Conservation (phyloP, 1,139 yeast species). For the Lodderomyces theae region DNA sequence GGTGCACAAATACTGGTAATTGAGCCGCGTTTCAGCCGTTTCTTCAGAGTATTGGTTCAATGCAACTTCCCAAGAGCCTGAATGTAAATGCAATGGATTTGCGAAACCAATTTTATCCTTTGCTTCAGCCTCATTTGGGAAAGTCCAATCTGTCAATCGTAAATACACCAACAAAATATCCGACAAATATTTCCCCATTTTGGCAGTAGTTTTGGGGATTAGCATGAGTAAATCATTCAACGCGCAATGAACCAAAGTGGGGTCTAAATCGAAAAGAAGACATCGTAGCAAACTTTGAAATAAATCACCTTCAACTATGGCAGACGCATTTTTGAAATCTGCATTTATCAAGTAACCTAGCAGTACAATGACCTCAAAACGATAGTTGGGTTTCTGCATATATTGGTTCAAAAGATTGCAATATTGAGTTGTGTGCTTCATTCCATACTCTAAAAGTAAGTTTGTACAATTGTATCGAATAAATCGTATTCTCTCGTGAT, state of each 20-base stretch:
- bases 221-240: constrained; percentile 50
- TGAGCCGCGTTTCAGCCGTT: constrained; percentile 10
- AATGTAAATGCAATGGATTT: not conserved
- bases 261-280: constrained; percentile 44
- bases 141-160: constrained; percentile 38
- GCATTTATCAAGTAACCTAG: constrained; percentile 4
- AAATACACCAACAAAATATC: constrained; percentile 47
- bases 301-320: constrained; percentile 37
- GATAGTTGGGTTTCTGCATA: constrained; percentile 25
- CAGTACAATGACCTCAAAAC: constrained; percentile 35
- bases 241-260: constrained; percentile 40
- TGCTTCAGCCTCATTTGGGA: constrained; percentile 8
- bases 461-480: constrained; percentile 41
- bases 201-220: constrained; percentile 49
- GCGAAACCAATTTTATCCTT: constrained; percentile 10
- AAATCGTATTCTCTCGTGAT: constrained; percentile 50
- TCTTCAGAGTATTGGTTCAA: not conserved
- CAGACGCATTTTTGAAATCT: constrained; percentile 25
- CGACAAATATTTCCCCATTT: constrained; percentile 34
- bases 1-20: constrained; percentile 30
- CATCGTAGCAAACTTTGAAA: constrained; percentile 42
- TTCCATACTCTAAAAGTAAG: constrained; percentile 41
- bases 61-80: not conserved
- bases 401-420: constrained; percentile 32
- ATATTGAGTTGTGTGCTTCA: constrained; percentile 29